Evolutionary conservation across 768 basidiomycete species (phyloP).

Genomic region (Imleria badia): DNA sequence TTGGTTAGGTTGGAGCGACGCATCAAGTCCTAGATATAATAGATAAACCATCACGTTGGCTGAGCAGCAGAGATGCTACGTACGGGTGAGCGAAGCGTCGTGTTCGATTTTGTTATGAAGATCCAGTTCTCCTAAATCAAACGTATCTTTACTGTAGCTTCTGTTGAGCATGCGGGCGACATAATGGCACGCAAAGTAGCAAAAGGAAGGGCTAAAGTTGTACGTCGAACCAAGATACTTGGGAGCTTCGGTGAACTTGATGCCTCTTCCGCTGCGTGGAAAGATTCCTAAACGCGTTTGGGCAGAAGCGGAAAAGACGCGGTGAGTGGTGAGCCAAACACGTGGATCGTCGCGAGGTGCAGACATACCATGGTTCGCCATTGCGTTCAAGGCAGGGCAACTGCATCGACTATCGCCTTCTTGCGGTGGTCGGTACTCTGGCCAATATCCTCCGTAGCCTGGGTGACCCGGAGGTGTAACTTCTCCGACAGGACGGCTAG

Average conservation of each 20-base stretch:
- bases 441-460: conserved; percentile 64
- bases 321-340: background rate
- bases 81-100: conserved; percentile 31
- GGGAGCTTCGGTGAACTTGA: conserved; percentile 51
- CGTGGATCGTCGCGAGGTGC: conserved; percentile 43
- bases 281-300: conserved; percentile 36
- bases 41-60: background rate
- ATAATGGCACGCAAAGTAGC: conserved; percentile 57
- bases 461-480: conserved; percentile 53
- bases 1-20: conserved; percentile 49
- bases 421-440: conserved; percentile 56
- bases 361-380: conserved; percentile 74
- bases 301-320: background rate
- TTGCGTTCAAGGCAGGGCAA: conserved; percentile 72
- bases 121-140: conserved; percentile 51
- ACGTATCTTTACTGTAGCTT: conserved; percentile 53
- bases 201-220: conserved; percentile 71
- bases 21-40: conserved; percentile 52
- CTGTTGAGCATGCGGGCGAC: conserved; percentile 58
- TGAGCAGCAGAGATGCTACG: background rate
- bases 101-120: conserved; percentile 18
- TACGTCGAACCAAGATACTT: conserved; percentile 49
- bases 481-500: conserved; percentile 42
- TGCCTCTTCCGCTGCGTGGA: conserved; percentile 63
- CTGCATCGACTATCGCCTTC: conserved; percentile 66